These are phyloP conservation scores for Arabidopsis suecica DNA, from an alignment of 345 rosid species.

Conservation along the genomic window DNA sequence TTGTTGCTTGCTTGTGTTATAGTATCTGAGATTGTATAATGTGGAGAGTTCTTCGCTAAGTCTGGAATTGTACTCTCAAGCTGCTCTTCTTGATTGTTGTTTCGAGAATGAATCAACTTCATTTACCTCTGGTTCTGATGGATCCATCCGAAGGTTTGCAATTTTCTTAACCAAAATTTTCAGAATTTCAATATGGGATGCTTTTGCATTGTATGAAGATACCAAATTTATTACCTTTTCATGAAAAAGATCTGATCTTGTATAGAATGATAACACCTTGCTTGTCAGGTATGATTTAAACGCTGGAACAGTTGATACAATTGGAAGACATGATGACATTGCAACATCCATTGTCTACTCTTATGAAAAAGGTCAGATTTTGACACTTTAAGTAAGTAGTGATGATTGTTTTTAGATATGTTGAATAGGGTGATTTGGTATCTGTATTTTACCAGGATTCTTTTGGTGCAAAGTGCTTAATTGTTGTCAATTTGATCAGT, in stretches of 20 bases:
- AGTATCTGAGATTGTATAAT: constrained; percentile 72
- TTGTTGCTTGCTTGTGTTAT: constrained; percentile 31
- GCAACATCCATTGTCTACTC: constrained; percentile 71
- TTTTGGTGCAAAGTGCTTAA: background rate
- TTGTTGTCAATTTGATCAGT: background rate
- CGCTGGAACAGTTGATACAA: constrained; percentile 46
- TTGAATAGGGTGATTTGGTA: background rate
- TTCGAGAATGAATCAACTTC: constrained; percentile 64
- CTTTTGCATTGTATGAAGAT: constrained; percentile 14
- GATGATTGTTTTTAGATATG: background rate
- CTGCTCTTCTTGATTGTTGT: constrained; percentile 87
- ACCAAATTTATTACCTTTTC: constrained; percentile 13
- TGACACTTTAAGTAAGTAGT: constrained; percentile 4
- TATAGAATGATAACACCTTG: background rate
- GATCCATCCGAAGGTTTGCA: constrained; percentile 71
- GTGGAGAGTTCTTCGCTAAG: constrained; percentile 66
- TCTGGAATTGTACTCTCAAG: constrained; percentile 52
- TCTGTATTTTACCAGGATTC: constrained; percentile 1
- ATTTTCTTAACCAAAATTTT: background rate
- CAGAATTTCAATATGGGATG: background rate
- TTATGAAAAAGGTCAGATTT: constrained; percentile 61
- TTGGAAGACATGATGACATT: constrained; percentile 78
- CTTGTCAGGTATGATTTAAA: constrained; percentile 70
- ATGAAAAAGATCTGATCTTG: background rate
- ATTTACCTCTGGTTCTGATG: constrained; percentile 69